A percentile compares a stretch with the other conserved stretches of the same genome.
Evolutionary conservation across 495 filamentous ascomycete species (phyloP).

Genomic region (Tuber magnatum): DNA sequence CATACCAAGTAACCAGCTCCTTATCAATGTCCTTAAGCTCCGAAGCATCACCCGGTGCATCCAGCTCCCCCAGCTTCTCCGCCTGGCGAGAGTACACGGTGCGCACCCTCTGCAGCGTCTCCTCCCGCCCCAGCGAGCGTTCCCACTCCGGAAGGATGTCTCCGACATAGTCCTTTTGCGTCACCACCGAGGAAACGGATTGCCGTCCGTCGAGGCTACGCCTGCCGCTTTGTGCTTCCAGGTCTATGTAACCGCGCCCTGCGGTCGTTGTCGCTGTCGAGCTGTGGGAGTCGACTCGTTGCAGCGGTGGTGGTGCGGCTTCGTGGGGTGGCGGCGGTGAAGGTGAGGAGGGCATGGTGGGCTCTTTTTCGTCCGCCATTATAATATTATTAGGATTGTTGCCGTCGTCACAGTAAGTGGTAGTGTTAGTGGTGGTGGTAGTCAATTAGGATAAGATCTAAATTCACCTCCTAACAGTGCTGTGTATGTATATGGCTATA

Average conservation of each 20-base stretch:
- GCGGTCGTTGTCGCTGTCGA: not conserved
- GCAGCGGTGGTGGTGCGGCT: not conserved
- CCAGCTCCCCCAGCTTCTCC: slow-evolving; percentile 31
- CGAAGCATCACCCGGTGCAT: slow-evolving; percentile 35
- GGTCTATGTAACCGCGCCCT: slow-evolving; percentile 20
- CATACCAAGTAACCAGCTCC: slow-evolving; percentile 37
- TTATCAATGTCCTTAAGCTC: slow-evolving; percentile 35
- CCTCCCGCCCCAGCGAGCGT: slow-evolving; percentile 25
- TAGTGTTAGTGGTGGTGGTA: not conserved
- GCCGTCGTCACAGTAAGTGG: not conserved
- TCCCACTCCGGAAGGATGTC: slow-evolving; percentile 24
- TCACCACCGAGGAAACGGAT: slow-evolving; percentile 28
- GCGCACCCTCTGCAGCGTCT: slow-evolving; percentile 29
- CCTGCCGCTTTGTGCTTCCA: slow-evolving; percentile 23
- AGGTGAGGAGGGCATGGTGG: not conserved
- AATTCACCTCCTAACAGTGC: not conserved
- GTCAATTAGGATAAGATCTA: not conserved
- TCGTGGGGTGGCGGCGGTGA: not conserved
- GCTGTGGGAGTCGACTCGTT: not conserved
- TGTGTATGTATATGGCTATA: not conserved
- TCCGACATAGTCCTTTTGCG: slow-evolving; percentile 24
- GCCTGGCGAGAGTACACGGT: slow-evolving; percentile 29
- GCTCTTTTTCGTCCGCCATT: not conserved
- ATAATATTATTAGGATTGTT: not conserved
- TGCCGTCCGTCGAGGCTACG: slow-evolving; percentile 18